These are phyloP conservation scores for Ophiostoma sp. DNA, from an alignment of 2,329 filamentous ascomycete genomes.

Conservation along the genomic window DNA sequence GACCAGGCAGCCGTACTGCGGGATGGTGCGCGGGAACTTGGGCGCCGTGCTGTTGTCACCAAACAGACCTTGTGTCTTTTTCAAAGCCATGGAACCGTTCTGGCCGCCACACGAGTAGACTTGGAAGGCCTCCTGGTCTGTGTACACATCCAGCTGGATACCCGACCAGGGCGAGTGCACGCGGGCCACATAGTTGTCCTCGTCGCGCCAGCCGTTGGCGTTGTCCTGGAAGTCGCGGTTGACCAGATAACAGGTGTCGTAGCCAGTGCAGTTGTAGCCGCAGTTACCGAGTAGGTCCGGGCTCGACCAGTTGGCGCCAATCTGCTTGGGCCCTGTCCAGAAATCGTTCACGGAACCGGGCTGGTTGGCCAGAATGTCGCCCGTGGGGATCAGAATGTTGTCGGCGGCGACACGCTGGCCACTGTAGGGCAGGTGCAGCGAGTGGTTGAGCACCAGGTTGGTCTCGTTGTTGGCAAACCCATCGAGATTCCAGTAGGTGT, in stretches of 20 bases:
- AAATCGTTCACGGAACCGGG: conserved; percentile 73
- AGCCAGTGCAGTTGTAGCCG: conserved; percentile 78
- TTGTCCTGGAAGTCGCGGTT: conserved; percentile 57
- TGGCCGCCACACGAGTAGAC: conserved; percentile 80
- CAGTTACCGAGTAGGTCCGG: conserved; percentile 70
- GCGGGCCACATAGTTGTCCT: conserved; percentile 59
- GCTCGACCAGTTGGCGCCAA: conserved; percentile 67
- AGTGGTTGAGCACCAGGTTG: conserved; percentile 66
- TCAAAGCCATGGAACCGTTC: conserved; percentile 69
- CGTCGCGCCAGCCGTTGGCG: conserved; percentile 63
- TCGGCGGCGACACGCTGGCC: conserved; percentile 69
- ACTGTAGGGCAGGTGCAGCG: conserved; percentile 70
- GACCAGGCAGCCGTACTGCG: conserved; percentile 81
- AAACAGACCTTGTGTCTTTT: conserved; percentile 66
- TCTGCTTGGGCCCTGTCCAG: conserved; percentile 77
- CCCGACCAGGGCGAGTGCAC: conserved; percentile 75
- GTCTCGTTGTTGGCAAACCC: conserved; percentile 75
- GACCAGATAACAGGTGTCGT: conserved; percentile 71
- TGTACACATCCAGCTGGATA: conserved; percentile 77
- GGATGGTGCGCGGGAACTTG: conserved; percentile 61
- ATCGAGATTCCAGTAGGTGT: conserved; percentile 82
- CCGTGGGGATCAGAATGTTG: conserved; percentile 72
- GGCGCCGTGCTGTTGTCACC: conserved; percentile 41
- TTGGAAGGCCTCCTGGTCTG: conserved; percentile 85
- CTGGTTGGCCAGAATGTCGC: conserved; percentile 69